Percentiles rank a stretch among this genome's conserved stretches.
Conservation (phyloP, 2,329 filamentous ascomycete species). For the Fusarium nisikadoi region DNA sequence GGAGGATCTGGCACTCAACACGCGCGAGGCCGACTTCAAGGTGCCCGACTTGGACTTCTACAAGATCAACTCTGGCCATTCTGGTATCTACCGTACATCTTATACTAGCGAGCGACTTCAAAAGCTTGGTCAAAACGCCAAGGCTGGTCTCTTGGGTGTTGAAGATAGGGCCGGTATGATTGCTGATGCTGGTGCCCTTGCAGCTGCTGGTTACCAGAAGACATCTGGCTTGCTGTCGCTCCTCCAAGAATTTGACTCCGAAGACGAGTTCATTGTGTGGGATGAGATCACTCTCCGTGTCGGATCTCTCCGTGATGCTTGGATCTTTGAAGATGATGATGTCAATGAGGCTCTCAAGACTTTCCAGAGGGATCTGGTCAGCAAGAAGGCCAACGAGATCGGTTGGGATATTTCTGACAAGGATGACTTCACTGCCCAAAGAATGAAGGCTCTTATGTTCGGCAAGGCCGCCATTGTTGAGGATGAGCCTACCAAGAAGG, state of each 20-base stretch:
- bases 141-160: slow-evolving; percentile 74
- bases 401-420: slow-evolving; percentile 88
- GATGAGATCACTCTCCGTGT: slow-evolving; percentile 87
- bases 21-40: slow-evolving; percentile 80
- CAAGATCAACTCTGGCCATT: slow-evolving; percentile 96
- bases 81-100: slow-evolving; percentile 89
- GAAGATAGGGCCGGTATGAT: slow-evolving; percentile 97
- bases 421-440: slow-evolving; percentile 90
- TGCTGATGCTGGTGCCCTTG: slow-evolving; percentile 88
- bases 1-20: slow-evolving; percentile 70
- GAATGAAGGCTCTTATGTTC: slow-evolving; percentile 94
- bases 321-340: slow-evolving; percentile 80
- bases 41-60: slow-evolving; percentile 86
- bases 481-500: slow-evolving; percentile 80
- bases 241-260: slow-evolving; percentile 83
- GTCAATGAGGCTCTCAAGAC: slow-evolving; percentile 80
- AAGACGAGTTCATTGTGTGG: slow-evolving; percentile 94
- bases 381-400: slow-evolving; percentile 82
- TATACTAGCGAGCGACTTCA: slow-evolving; percentile 85
- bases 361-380: slow-evolving; percentile 83
- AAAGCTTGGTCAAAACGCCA: slow-evolving; percentile 89
- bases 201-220: slow-evolving; percentile 91
- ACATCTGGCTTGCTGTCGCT: slow-evolving; percentile 89
- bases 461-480: slow-evolving; percentile 83
- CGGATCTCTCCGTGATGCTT: slow-evolving; percentile 81